A percentile compares a stretch with the other conserved stretches of the same genome.
Conservation (phyloP, 2,329 filamentous ascomycete genomes). For the Phoma sp. region DNA sequence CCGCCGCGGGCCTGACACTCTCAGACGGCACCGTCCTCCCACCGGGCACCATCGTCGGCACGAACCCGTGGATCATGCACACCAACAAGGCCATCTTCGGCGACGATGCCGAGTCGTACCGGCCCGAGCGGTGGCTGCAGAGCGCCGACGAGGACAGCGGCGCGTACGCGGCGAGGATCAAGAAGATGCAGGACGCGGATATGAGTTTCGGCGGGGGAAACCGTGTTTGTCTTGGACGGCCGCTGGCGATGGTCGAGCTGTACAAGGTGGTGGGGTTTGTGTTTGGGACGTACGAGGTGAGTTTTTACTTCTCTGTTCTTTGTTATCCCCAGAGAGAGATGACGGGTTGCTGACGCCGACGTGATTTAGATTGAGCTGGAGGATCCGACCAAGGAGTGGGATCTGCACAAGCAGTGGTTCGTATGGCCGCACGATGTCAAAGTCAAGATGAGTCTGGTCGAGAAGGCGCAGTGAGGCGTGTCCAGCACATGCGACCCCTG, state of each 20-base stretch:
- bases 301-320: slow-evolving; percentile 14
- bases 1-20: slow-evolving; percentile 27
- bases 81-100: slow-evolving; percentile 31
- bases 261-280: slow-evolving; percentile 62
- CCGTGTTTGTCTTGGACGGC: slow-evolving; percentile 37
- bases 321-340: no score
- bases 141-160: slow-evolving; percentile 19
- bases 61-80: slow-evolving; percentile 41
- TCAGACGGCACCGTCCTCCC: slow-evolving; percentile 32
- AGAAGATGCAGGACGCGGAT: slow-evolving; percentile 45
- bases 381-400: slow-evolving; percentile 47
- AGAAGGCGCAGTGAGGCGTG: background rate
- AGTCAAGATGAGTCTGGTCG: slow-evolving; percentile 29
- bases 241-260: slow-evolving; percentile 39
- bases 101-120: slow-evolving; percentile 23
- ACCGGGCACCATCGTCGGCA: slow-evolving; percentile 42
- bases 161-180: slow-evolving; percentile 27
- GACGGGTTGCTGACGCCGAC: no score
- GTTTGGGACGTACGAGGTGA: slow-evolving; percentile 52
- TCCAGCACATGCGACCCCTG: no score
- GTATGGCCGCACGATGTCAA: slow-evolving; percentile 46
- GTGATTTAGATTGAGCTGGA: slow-evolving; percentile 43
- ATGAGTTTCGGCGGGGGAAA: slow-evolving; percentile 41
- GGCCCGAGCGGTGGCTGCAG: slow-evolving; percentile 46
- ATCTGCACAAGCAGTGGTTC: slow-evolving; percentile 52